These are phyloP conservation scores for Plasmopara muralis DNA, from an alignment of 352 stramenopile species.

Conservation along the genomic window DNA sequence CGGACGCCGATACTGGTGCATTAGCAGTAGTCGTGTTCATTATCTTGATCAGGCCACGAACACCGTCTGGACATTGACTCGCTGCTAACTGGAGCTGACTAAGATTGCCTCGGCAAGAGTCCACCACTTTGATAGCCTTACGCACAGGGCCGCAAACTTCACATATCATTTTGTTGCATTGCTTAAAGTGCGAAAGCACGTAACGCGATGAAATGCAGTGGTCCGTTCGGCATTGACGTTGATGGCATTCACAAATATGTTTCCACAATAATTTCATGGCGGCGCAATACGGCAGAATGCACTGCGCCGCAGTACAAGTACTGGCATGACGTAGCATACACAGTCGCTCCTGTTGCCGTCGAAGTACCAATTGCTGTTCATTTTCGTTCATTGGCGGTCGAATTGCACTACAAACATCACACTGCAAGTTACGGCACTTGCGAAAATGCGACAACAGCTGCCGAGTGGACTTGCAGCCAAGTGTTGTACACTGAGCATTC, in stretches of 20 bases:
- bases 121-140: conserved; percentile 84
- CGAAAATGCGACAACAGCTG: conserved; percentile 83
- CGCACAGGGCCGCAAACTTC: conserved; percentile 83
- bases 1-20: conserved; percentile 2
- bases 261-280: conserved; percentile 89
- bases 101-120: conserved; percentile 71
- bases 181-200: conserved; percentile 86
- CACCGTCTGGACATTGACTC: conserved; percentile 63
- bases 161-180: conserved; percentile 89
- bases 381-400: conserved; percentile 84
- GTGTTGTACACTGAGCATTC: conserved; percentile 79
- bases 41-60: conserved; percentile 81
- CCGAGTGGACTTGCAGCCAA: conserved; percentile 83
- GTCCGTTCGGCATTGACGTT: conserved; percentile 79
- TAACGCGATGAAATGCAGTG: conserved; percentile 87
- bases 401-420: conserved; percentile 83
- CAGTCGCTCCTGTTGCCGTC: conserved; percentile 76
- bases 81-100: conserved; percentile 62
- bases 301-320: conserved; percentile 60
- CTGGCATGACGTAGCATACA: conserved; percentile 85
- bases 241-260: conserved; percentile 86
- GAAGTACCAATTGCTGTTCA: conserved; percentile 78
- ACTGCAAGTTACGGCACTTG: conserved; percentile 84
- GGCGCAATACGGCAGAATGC: conserved; percentile 75
- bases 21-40: conserved; percentile 71